Base-by-base conservation (phyloP, 1,284 basidiomycete genomes). In the Puccinia brachypodii region DNA sequence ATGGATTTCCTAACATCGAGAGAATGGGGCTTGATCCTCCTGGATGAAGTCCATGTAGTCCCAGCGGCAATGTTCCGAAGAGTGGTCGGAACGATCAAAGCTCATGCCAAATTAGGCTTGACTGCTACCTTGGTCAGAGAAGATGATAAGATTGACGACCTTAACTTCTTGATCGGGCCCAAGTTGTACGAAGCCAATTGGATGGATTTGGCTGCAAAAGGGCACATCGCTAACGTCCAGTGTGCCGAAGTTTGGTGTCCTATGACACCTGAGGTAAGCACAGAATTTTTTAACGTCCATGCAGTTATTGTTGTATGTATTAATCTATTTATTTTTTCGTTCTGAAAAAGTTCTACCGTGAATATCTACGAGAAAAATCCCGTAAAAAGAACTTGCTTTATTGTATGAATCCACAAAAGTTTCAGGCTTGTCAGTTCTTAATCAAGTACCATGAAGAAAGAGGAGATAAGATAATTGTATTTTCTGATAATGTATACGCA, bases 181-280 rank as follows among this genome's bases (percentile, higher is more conserved):
- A 99, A 99, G 88, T 89, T 99, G 64, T 99, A 99, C 87, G 97
- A 99, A 88, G 97, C 97, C 8, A 99, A 99, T 87, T 99, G 97
- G 97, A 99, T 99, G 96, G 97, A 99, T 87, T 91, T 99, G 84
- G 97, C 97, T 42, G 95, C 95, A 82, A 98, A 99, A 87, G 97
- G 97, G 0, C 97, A 99, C 87, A 99, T 99, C 86, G 97, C 97
- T 4, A 99, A 97, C 84, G 97, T 99, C 28, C 97, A 96, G 93
- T 98, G 96, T 87, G 97, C 97, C 19, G 97, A 99, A 88, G 97
- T 99, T 7, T 99, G 97, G 97, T 99, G 97, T 86, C 94, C 95
- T 11, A 99, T 99, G 97, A 98, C 97, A 42, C 96, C 97, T n/a
- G 96, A 99, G 60, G 80, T 81, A 60, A 68, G 76, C n/a, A 62